Percentiles rank a stretch among this genome's conserved stretches.
Conservation (phyloP, 148 eudicot species). For the Amaranthus palmeri region DNA sequence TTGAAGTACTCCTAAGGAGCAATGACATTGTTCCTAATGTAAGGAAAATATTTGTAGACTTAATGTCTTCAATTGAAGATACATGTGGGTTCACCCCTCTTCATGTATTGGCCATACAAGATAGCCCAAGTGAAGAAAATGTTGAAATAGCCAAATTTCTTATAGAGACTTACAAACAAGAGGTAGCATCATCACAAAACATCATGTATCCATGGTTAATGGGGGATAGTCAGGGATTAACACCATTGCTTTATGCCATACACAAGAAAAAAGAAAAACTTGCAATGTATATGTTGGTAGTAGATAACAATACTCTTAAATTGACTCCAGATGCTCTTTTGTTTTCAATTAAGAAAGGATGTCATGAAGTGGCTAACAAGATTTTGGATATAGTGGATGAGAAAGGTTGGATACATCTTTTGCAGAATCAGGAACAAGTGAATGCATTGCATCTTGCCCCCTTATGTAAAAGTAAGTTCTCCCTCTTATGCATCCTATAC, state of each 20-base stretch:
- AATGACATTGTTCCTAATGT: no score
- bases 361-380: neutral
- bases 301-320: neutral
- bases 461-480: neutral
- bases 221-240: neutral
- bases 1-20: no score
- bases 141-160: neutral
- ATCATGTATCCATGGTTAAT: neutral
- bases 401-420: neutral
- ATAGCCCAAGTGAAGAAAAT: neutral
- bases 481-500: no score
- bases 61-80: no score
- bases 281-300: neutral
- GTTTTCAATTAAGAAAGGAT: neutral
- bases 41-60: no score
- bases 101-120: no score
- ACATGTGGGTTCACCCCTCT: no score
- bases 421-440: neutral
- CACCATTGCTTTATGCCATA: neutral
- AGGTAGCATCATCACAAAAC: no score
- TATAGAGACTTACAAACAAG: neutral
- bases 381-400: neutral
- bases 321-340: neutral
- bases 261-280: neutral
- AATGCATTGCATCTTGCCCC: constrained; percentile 2